Evolutionary conservation across 306 rosid genomes (phyloP), one percentile per base, ranked within the genome.

Genomic region (Medicago lupulina): DNA sequence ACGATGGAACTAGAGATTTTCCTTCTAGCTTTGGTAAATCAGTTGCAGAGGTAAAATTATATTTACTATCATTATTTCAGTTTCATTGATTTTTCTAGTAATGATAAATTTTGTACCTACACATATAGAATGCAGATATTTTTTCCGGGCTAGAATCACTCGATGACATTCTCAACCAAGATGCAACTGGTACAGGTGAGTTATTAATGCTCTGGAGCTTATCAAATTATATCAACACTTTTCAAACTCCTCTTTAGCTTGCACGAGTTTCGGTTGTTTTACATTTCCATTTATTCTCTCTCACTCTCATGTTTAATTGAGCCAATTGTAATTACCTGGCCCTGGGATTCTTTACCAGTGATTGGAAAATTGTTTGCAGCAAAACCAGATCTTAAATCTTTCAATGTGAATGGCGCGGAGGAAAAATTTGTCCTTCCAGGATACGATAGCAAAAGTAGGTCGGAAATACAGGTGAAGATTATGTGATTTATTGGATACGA

Each of bases 81-180:
- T 70, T 70, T 77, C 70, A 18, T 74, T 74, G 41, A 57, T 55
- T 72, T 77, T 19, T 23, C 49, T 21, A 68, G 41, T 58, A 18
- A 36, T 76, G 43, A 67, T 81, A 25, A 49, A 63, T 83, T 61
- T 58, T 40, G 59, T 47, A 36, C 77, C 47, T 73, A 79, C 49
- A 36, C 77, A 38, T 75, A 79, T 85, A 94, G 98, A 81, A 76
- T 78, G 86, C 80, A 13, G 89, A 89, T 78, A 75, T 92, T 65
- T 87, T 83, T 67, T 83, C 82, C 15, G 95, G 80, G 65, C 79
- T 88, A 80, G 93, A 90, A 73, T 84, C 51, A 59, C 86, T 90
- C 72, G 93, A 82, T 77, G 89, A 80, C 80, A 63, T 81, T 80
- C 79, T 75, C 74, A 23, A 83, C 68, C 89, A 86, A 71, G 73